Evolutionary conservation across 169 alveolate genomes (phyloP).

Genomic region (Eimeria sp.): DNA sequence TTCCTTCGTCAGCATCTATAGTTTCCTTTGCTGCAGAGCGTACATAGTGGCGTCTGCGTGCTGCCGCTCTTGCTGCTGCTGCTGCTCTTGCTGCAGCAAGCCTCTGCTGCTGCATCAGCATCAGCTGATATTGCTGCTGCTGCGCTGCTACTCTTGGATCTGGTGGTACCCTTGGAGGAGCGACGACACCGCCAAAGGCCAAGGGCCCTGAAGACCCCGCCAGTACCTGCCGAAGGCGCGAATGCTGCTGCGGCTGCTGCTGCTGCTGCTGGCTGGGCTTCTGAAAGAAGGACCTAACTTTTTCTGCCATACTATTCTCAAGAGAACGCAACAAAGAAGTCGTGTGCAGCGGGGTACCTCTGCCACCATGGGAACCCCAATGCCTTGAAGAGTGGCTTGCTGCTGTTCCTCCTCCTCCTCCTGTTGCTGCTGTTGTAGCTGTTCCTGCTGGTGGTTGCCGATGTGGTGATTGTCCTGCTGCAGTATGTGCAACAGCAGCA

Average conservation of each 20-base stretch:
- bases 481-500: not conserved
- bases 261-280: constrained; percentile 16
- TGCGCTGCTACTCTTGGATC: not conserved
- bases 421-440: no score
- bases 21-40: not conserved
- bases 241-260: constrained; percentile 37
- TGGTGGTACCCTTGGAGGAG: not conserved
- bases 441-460: no score
- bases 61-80: constrained; percentile 2
- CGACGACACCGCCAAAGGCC: not conserved
- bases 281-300: not conserved
- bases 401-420: no score
- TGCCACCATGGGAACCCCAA: not conserved
- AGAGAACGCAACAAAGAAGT: not conserved
- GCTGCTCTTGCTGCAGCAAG: constrained; percentile 1
- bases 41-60: not conserved
- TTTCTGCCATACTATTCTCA: not conserved
- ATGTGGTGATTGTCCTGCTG: not conserved
- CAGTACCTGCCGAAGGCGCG: not conserved
- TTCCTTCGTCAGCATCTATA: not conserved
- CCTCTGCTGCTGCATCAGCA: no score
- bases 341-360: not conserved
- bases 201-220: not conserved
- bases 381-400: not conserved
- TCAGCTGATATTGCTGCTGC: constrained; percentile 33